These are phyloP conservation scores for Pontederia crassipes DNA, from an alignment of 176 grass and related monocot genomes.

Conservation along the genomic window DNA sequence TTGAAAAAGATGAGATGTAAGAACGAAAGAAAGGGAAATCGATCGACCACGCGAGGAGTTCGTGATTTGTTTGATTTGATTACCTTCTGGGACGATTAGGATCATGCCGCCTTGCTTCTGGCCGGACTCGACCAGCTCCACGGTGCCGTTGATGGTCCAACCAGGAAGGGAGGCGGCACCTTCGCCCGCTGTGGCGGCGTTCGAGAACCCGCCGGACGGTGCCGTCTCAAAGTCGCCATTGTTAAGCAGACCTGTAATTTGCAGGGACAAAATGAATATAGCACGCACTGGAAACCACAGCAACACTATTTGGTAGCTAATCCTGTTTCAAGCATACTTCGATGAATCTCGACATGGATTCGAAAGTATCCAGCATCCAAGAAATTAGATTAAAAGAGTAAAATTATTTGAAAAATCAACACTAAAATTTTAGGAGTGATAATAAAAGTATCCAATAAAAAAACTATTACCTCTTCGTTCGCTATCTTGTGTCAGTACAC, in stretches of 20 bases:
- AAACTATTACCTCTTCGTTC: too few relatives aligned
- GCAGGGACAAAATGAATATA: not conserved
- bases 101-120: slow-evolving; percentile 99
- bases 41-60: too few relatives aligned
- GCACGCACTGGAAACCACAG: too few relatives aligned
- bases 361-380: too few relatives aligned
- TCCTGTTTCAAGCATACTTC: too few relatives aligned
- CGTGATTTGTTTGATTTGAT: not conserved
- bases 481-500: too few relatives aligned
- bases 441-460: too few relatives aligned
- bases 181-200: slow-evolving; percentile 54
- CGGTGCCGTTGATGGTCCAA: slow-evolving; percentile 91
- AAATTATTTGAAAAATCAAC: too few relatives aligned
- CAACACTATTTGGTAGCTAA: not conserved
- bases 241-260: slow-evolving; percentile 57
- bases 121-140: slow-evolving; percentile 76
- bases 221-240: slow-evolving; percentile 85
- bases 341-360: too few relatives aligned
- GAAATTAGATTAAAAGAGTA: too few relatives aligned
- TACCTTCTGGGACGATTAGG: slow-evolving; percentile 93
- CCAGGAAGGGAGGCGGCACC: slow-evolving; percentile 53
- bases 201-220: slow-evolving; percentile 58
- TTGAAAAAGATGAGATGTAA: slow-evolving; percentile 8
- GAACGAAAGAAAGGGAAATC: too few relatives aligned
- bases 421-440: too few relatives aligned